A percentile compares a stretch with the other conserved stretches of the same genome.
phyloP scores from a whole-genome alignment of 1,284 basidiomycete species.

The Apiotrichum akiyoshidainum region DNA sequence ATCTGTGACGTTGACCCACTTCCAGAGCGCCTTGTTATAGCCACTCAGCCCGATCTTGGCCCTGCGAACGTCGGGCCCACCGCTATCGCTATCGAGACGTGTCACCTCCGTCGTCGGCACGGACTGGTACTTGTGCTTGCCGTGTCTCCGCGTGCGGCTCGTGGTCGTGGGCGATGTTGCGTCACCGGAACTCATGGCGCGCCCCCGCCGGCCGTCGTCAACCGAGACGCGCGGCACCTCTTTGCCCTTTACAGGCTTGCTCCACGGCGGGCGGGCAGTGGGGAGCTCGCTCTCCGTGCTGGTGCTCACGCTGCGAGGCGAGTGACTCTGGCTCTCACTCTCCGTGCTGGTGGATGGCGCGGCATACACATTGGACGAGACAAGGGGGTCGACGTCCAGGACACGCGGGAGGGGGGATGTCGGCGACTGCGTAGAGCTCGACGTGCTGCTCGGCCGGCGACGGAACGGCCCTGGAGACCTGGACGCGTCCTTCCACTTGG shows the following conservation, averaged over 20 bases:
- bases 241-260: not conserved
- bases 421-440: constrained; percentile 7
- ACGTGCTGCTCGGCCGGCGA: constrained; percentile 11
- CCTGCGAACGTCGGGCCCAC: not conserved
- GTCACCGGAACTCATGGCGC: not conserved
- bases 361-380: not conserved
- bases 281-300: not conserved
- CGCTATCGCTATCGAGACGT: not conserved
- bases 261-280: not conserved
- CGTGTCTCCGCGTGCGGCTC: not conserved
- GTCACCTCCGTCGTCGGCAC: constrained; percentile 6
- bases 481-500: constrained; percentile 2
- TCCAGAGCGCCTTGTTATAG: constrained; percentile 90
- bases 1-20: constrained; percentile 98
- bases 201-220: not conserved
- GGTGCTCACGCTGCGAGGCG: not conserved
- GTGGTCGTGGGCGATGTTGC: not conserved
- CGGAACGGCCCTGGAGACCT: constrained; percentile 19
- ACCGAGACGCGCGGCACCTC: not conserved
- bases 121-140: constrained; percentile 16
- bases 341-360: constrained; percentile 2
- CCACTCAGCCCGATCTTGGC: constrained; percentile 64
- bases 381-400: not conserved
- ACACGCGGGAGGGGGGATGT: not conserved
- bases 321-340: not conserved